Evolutionary conservation across 306 rosid species (phyloP), one percentile per base, ranked within the genome.

Genomic region (Phaseolus lunatus): DNA sequence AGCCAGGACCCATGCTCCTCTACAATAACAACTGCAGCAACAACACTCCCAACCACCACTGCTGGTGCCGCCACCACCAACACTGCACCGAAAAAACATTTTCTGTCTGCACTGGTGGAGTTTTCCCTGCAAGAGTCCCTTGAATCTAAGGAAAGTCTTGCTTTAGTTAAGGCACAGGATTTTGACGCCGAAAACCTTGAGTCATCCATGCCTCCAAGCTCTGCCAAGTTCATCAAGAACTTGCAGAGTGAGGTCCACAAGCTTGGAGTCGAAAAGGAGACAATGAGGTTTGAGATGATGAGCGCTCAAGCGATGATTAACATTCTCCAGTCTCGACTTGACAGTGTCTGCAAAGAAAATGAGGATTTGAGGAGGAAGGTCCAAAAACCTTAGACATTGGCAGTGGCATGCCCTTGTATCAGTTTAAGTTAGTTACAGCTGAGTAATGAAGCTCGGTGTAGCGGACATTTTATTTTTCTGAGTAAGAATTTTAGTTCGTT

Each of bases 61-160:
- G 56, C 82, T 14, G 66, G 87, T 26, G 69, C 76, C 49, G 31
- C 85, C 0, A 50, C 86, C 10, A 29, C 81, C 19, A 83, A 48
- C 31, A n/a, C 78, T 15, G 82, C 89, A 0, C 86, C 85, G 0
- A 92, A 87, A 12, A 91, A 89, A 67, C 93, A 88, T 64, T 91
- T 96, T 62, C 88, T 96, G 58, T 96, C 98, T 29, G 93, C 97
- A 33, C 81, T 96, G 78, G 99, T 92, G 81, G 97, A 92, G 76
- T 96, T 82, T 87, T 92, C 96, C 4, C 89, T 92, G 48, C 67
- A 87, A 9, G 98, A 96, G 77, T 86, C 99, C 71, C 88, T 91
- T 26, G 97, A 87, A 83, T 90, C 88, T 5, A 90, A 92, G 84
- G 92, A 78, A 37, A 81, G 64, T 41, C 68, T 77, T 23, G 52